phyloP scores from a whole-genome alignment of 192 early-diverging fungal genomes.

The Coemansia sp. region DNA sequence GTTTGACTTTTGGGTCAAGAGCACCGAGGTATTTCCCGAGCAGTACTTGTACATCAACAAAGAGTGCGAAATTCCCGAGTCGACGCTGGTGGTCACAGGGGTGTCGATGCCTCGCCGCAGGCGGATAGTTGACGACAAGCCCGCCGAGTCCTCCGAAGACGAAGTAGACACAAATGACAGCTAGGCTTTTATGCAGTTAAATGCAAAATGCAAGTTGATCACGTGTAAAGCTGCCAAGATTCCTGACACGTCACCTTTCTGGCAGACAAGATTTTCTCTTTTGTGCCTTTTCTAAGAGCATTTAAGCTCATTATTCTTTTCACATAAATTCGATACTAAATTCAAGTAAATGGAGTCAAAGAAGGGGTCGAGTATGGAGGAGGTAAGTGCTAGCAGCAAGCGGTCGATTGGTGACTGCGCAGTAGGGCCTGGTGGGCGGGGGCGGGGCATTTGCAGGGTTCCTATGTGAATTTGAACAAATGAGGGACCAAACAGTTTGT shows the following conservation, averaged over 20 bases:
- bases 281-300: background rate
- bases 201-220: background rate
- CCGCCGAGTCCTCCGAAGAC: constrained; percentile 35
- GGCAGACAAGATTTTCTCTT: no score
- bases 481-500: background rate
- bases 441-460: background rate
- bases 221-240: constrained; percentile 1
- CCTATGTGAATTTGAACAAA: background rate
- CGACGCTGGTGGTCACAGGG: constrained; percentile 40
- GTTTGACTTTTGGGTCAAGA: constrained; percentile 57
- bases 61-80: constrained; percentile 51
- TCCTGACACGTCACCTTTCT: background rate
- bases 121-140: background rate
- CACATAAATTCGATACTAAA: background rate
- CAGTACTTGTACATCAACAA: constrained; percentile 50
- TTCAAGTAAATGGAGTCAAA: constrained; percentile 7
- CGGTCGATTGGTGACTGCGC: background rate
- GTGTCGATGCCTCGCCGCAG: constrained; percentile 7
- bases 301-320: constrained; percentile 2
- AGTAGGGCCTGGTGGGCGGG: background rate
- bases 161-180: constrained; percentile 36
- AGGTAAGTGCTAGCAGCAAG: constrained; percentile 14
- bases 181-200: constrained; percentile 10
- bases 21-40: constrained; percentile 49
- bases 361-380: constrained; percentile 28